These are phyloP conservation scores for Pestalotiopsis sp. DNA, from an alignment of 2,329 filamentous ascomycete species.

Conservation along the genomic window DNA sequence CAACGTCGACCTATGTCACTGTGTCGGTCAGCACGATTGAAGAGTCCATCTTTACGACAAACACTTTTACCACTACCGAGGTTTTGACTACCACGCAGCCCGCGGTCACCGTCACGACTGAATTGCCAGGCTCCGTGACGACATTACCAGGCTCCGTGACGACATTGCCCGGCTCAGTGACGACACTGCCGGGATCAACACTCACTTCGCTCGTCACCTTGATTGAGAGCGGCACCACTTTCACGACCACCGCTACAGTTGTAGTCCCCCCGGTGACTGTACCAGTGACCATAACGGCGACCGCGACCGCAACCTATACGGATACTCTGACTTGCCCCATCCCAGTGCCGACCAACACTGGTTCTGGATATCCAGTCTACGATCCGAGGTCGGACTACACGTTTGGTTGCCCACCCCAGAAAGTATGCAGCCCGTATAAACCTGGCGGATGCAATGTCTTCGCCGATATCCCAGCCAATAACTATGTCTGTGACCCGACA, in stretches of 20 bases:
- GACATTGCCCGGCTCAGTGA: slow-evolving; percentile 14
- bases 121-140: slow-evolving; percentile 14
- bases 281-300: not conserved
- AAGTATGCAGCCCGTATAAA: slow-evolving; percentile 54
- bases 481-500: slow-evolving; percentile 48
- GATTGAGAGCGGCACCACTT: slow-evolving; percentile 24
- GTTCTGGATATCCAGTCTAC: slow-evolving; percentile 26
- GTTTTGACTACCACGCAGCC: slow-evolving; percentile 3
- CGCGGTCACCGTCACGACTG: slow-evolving; percentile 11
- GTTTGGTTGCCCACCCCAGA: slow-evolving; percentile 57
- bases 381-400: slow-evolving; percentile 43
- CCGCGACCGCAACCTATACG: slow-evolving; percentile 18
- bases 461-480: slow-evolving; percentile 44
- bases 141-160: slow-evolving; percentile 15
- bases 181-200: slow-evolving; percentile 4
- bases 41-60: slow-evolving; percentile 30
- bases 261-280: slow-evolving; percentile 16
- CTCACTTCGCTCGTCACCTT: slow-evolving; percentile 22
- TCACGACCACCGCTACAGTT: slow-evolving; percentile 19
- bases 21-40: slow-evolving; percentile 28
- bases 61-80: slow-evolving; percentile 11
- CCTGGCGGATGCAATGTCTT: slow-evolving; percentile 54
- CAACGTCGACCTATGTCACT: slow-evolving; percentile 29
- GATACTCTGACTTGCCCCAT: slow-evolving; percentile 44
- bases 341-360: slow-evolving; percentile 45